Percentiles rank a stretch among this genome's conserved stretches.
phyloP scores from a whole-genome alignment of 257 asterid genomes.

The Solanum neorickii region DNA sequence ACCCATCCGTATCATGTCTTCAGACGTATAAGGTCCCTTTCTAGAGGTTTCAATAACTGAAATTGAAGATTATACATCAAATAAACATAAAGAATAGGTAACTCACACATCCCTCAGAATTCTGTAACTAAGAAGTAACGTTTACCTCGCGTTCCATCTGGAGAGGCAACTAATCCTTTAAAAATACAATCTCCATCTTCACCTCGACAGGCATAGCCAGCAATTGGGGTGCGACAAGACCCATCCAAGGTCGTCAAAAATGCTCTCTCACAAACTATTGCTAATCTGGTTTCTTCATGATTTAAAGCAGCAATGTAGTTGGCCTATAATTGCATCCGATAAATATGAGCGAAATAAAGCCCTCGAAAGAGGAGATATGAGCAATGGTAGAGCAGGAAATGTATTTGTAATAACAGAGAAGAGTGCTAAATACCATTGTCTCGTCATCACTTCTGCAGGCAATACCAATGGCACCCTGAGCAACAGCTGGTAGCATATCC shows the following conservation, averaged over 20 bases:
- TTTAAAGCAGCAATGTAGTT: constrained; percentile 65
- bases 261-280: constrained; percentile 84
- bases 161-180: constrained; percentile 82
- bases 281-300: constrained; percentile 94
- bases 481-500: constrained; percentile 99
- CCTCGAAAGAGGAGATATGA: background rate
- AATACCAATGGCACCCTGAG: constrained; percentile 96
- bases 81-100: background rate
- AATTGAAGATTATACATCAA: background rate
- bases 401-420: background rate
- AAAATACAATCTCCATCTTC: constrained; percentile 70
- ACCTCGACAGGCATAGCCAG: constrained; percentile 71
- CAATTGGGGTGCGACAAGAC: constrained; percentile 91
- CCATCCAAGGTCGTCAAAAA: constrained; percentile 75
- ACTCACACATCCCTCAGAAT: background rate
- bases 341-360: background rate
- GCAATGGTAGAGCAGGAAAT: background rate
- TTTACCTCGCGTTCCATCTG: constrained; percentile 81
- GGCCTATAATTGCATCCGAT: constrained; percentile 33
- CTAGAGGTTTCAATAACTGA: constrained; percentile 82
- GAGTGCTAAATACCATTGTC: constrained; percentile 49
- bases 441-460: constrained; percentile 81
- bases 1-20: constrained; percentile 79
- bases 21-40: constrained; percentile 50
- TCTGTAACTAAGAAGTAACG: background rate